Conservation (phyloP, 2,329 filamentous ascomycete species). For the Trichoderma sp. region DNA sequence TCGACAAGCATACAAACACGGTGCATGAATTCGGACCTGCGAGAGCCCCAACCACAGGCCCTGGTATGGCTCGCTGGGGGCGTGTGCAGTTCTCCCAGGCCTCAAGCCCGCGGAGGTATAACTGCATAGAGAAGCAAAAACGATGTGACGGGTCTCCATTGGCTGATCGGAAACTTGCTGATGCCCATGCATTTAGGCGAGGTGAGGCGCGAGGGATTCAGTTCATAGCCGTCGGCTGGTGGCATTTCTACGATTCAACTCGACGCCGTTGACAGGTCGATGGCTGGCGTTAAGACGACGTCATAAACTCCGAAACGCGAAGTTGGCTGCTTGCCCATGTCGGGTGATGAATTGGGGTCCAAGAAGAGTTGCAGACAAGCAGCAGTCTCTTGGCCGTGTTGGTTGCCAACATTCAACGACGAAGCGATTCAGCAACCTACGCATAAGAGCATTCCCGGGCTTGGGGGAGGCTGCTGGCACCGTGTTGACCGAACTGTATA, state of each 20-base stretch:
- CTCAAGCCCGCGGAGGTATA: conserved; percentile 11
- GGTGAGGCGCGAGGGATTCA: neutral
- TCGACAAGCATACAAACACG: neutral
- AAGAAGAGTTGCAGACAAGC: neutral
- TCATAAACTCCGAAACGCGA: neutral
- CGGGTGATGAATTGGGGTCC: neutral
- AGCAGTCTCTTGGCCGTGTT: neutral
- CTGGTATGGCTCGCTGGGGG: neutral
- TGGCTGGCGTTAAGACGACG: neutral
- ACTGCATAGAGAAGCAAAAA: conserved; percentile 16
- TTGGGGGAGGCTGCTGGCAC: neutral
- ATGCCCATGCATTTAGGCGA: conserved; percentile 5
- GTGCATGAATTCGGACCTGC: conserved; percentile 4
- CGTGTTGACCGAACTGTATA: neutral
- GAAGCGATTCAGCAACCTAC: neutral
- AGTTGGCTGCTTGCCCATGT: neutral
- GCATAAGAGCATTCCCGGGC: neutral
- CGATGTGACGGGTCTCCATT: neutral
- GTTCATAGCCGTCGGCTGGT: conserved; percentile 1
- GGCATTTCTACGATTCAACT: neutral
- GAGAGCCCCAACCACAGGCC: neutral
- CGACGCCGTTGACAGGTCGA: neutral
- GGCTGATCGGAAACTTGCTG: conserved; percentile 6
- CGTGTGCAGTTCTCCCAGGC: neutral
- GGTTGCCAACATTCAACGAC: neutral